Percentiles rank a stretch among this genome's conserved stretches.
These are phyloP conservation scores for Penicillium pancosmium DNA, from an alignment of 495 filamentous ascomycete genomes.

Conservation along the genomic window DNA sequence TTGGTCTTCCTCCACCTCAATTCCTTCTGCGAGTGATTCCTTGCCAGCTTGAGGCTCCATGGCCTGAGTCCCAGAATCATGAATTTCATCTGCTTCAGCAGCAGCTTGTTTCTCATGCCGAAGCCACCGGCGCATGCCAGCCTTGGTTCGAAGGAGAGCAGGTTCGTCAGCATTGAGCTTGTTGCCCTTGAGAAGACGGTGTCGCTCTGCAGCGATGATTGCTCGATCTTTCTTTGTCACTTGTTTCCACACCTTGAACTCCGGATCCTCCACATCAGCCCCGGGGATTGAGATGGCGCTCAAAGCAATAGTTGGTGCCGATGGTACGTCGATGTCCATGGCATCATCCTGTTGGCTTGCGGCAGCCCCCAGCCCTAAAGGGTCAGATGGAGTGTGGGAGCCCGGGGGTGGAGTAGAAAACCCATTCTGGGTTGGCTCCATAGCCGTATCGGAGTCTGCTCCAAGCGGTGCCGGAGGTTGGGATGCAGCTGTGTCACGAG, in stretches of 20 bases:
- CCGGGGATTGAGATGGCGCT: slow-evolving; percentile 45
- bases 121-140: slow-evolving; percentile 79
- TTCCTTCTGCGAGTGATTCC: slow-evolving; percentile 87
- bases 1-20: slow-evolving; percentile 80
- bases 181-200: slow-evolving; percentile 81
- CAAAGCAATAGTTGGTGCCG: slow-evolving; percentile 62
- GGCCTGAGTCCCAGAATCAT: slow-evolving; percentile 50
- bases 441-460: slow-evolving; percentile 63
- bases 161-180: slow-evolving; percentile 86
- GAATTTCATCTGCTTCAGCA: slow-evolving; percentile 53
- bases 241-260: slow-evolving; percentile 98
- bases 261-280: slow-evolving; percentile 73
- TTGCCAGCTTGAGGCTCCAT: slow-evolving; percentile 49
- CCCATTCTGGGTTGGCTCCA: slow-evolving; percentile 77
- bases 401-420: slow-evolving; percentile 79
- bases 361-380: slow-evolving; percentile 63
- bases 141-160: slow-evolving; percentile 76
- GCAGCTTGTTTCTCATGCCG: slow-evolving; percentile 68
- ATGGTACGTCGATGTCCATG: slow-evolving; percentile 76
- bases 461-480: slow-evolving; percentile 54
- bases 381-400: slow-evolving; percentile 75
- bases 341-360: slow-evolving; percentile 76
- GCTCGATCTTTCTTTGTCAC: slow-evolving; percentile 96
- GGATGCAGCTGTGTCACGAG: slow-evolving; percentile 61
- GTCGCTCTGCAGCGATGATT: slow-evolving; percentile 73